Conservation (phyloP, 495 filamentous ascomycete genomes). For the Hypoxylon rickii region DNA sequence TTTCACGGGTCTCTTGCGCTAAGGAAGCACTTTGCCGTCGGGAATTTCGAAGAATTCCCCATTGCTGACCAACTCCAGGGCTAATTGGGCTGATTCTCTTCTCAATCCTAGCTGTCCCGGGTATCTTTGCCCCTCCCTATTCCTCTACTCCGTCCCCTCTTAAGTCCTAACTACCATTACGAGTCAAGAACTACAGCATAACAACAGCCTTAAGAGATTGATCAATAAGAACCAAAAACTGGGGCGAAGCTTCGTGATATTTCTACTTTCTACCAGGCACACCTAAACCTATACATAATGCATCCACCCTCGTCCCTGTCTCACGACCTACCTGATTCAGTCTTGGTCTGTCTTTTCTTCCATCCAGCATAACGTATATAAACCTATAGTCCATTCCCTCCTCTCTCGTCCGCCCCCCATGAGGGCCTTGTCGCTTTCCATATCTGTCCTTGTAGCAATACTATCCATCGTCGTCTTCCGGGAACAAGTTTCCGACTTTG, state of each 20-base stretch:
- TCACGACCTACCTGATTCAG: conserved; percentile 25
- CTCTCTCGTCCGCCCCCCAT: conserved; percentile 29
- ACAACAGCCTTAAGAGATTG: too few relatives aligned
- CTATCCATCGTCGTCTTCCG: conserved; percentile 41
- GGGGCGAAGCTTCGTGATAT: conserved; percentile 29
- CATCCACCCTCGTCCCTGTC: conserved; percentile 28
- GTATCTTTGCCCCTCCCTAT: conserved; percentile 4
- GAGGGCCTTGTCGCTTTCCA: conserved; percentile 38
- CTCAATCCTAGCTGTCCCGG: not conserved
- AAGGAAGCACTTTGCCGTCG: conserved; percentile 7
- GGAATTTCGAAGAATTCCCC: conserved; percentile 9
- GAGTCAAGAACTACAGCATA: too few relatives aligned
- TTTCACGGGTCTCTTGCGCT: too few relatives aligned
- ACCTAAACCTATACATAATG: conserved; percentile 28
- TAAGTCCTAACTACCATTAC: too few relatives aligned
- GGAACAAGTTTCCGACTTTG: conserved; percentile 36
- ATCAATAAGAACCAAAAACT: too few relatives aligned
- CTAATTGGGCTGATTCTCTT: not conserved
- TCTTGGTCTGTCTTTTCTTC: conserved; percentile 13
- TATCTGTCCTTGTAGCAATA: conserved; percentile 46
- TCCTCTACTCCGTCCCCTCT: not conserved
- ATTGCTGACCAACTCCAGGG: conserved; percentile 18
- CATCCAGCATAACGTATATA: conserved; percentile 22
- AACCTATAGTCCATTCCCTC: not conserved
- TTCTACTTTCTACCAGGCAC: too few relatives aligned